phyloP scores from a whole-genome alignment of 1,284 basidiomycete species.

The Sanghuangporus sanghuang region DNA sequence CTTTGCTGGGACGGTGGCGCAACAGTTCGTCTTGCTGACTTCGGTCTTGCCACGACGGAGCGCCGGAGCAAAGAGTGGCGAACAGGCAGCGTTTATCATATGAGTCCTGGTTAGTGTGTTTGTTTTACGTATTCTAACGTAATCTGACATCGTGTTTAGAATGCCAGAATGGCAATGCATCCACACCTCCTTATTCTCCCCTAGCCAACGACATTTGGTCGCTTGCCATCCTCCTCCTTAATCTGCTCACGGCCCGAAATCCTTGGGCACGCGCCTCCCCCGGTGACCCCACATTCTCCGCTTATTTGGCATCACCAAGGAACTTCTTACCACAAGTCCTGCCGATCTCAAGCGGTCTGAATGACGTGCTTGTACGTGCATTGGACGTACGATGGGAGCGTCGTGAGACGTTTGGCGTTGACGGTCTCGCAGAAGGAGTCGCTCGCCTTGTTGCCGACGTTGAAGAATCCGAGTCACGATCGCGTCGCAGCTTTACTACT shows the following conservation, averaged over 20 bases:
- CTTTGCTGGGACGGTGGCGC: conserved; percentile 57
- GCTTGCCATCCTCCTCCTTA: conserved; percentile 79
- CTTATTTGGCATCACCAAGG: conserved; percentile 56
- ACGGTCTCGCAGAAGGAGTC: conserved; percentile 14
- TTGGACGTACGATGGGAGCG: conserved; percentile 17
- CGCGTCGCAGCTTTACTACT: neutral
- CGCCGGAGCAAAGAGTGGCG: conserved; percentile 64
- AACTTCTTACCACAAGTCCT: conserved; percentile 67
- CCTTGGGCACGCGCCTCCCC: conserved; percentile 81
- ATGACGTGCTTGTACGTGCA: conserved; percentile 45
- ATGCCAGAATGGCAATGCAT: conserved; percentile 60
- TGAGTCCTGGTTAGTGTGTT: conserved; percentile 62
- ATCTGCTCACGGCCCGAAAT: conserved; percentile 82
- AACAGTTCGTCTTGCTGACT: conserved; percentile 72
- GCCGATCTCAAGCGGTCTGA: conserved; percentile 61
- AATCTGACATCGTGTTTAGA: conserved; percentile 38
- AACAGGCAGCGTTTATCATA: conserved; percentile 79
- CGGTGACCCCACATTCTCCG: conserved; percentile 68
- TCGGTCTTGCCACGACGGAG: conserved; percentile 77
- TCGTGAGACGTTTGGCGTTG: conserved; percentile 15
- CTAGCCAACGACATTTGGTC: conserved; percentile 88
- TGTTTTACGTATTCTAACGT: conserved; percentile 14
- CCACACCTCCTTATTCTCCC: conserved; percentile 59
- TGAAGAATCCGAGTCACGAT: conserved; percentile 10
- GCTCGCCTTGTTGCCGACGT: conserved; percentile 7